Percentiles rank a stretch among this genome's conserved stretches.
These are phyloP conservation scores for Otatea glauca DNA, from an alignment of 176 grass and related monocot species.

Conservation along the genomic window DNA sequence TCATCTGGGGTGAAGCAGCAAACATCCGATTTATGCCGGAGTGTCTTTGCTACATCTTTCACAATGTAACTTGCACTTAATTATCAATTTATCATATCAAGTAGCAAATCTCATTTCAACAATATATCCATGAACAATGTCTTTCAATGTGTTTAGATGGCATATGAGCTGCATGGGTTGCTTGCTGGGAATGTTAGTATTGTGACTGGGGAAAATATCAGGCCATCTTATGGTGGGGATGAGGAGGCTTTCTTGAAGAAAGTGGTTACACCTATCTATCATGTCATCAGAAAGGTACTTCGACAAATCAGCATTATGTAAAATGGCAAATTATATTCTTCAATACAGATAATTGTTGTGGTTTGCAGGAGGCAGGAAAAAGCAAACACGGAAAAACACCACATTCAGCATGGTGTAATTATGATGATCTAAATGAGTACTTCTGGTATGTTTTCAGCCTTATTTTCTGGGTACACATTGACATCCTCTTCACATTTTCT, in stretches of 20 bases:
- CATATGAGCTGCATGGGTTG: conserved; percentile 86
- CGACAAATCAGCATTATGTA: conserved; percentile 1
- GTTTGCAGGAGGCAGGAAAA: conserved; percentile 86
- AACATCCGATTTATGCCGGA: conserved; percentile 96
- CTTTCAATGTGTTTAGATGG: conserved; percentile 71
- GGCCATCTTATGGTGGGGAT: conserved; percentile 88
- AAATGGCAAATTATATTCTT: conserved; percentile 32
- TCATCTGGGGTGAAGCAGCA: conserved; percentile 94
- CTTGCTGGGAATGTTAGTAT: conserved; percentile 87
- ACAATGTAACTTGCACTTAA: conserved; percentile 63
- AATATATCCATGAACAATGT: conserved; percentile 30
- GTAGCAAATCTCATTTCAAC: conserved; percentile 7
- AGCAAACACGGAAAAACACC: conserved; percentile 88
- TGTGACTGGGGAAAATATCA: conserved; percentile 94
- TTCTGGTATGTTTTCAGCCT: conserved; percentile 32
- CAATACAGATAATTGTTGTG: conserved; percentile 40
- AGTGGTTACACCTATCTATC: conserved; percentile 89
- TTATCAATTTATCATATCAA: conserved; percentile 11
- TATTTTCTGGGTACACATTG: conserved; percentile 27
- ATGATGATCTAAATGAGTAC: conserved; percentile 64
- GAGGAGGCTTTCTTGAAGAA: conserved; percentile 96
- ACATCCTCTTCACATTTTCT: conserved; percentile 20
- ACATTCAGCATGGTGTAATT: conserved; percentile 97
- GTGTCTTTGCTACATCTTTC: conserved; percentile 96
- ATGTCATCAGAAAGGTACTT: conserved; percentile 73